phyloP scores from a whole-genome alignment of 305 asterid species.

The Solanum hybrid region DNA sequence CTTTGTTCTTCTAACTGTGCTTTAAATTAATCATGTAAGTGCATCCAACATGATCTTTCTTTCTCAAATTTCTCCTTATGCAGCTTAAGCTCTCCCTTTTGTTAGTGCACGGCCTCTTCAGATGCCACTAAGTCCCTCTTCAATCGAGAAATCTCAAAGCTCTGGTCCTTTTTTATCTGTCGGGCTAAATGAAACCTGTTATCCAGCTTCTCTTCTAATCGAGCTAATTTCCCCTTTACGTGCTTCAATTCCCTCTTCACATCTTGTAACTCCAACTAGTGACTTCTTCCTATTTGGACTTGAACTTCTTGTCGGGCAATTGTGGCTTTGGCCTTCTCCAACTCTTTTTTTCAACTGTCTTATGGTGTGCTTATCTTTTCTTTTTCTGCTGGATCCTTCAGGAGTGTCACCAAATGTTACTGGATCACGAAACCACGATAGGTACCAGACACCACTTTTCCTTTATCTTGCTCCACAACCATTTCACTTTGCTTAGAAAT shows the following conservation, averaged over 20 bases:
- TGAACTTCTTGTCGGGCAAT: background rate
- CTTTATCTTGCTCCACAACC: background rate
- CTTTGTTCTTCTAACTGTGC: background rate
- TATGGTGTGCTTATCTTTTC: background rate
- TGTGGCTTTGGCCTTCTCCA: too few relatives aligned
- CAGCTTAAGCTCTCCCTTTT: too few relatives aligned
- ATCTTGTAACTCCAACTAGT: background rate
- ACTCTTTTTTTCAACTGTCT: background rate
- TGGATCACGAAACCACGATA: background rate
- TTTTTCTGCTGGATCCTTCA: background rate
- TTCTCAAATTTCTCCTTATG: background rate
- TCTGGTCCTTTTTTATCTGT: background rate
- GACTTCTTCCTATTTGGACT: background rate
- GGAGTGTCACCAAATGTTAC: background rate
- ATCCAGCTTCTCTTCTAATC: background rate
- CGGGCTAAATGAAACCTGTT: rapidly evolving
- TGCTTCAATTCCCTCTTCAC: background rate
- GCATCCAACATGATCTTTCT: background rate
- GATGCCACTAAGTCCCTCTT: background rate
- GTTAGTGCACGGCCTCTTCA: background rate
- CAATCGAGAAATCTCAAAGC: background rate
- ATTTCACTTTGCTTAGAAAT: background rate
- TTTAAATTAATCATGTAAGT: background rate
- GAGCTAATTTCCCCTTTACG: background rate
- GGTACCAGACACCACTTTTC: too few relatives aligned